Evolutionary conservation across 352 stramenopile species (phyloP).

Genomic region (Pythium coloratum): DNA sequence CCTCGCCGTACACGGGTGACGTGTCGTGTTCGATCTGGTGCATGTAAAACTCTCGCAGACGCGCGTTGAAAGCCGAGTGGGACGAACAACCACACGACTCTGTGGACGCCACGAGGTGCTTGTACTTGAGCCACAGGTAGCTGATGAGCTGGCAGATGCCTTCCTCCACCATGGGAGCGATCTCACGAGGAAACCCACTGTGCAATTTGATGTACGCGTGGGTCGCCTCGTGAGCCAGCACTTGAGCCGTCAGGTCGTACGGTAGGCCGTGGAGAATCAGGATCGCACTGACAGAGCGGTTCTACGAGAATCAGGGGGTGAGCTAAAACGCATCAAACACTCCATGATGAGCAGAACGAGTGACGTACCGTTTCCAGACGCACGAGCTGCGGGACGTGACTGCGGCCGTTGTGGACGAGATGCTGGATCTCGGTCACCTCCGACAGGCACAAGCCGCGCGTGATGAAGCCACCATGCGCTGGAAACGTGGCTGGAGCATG

Average conservation of each 20-base stretch:
- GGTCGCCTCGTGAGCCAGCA: constrained; percentile 74
- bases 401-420: constrained; percentile 42
- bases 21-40: constrained; percentile 60
- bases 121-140: constrained; percentile 76
- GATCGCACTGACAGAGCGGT: constrained; percentile 67
- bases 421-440: constrained; percentile 58
- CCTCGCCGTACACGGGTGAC: constrained; percentile 64
- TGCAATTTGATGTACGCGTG: constrained; percentile 77
- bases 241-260: constrained; percentile 70
- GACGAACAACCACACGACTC: constrained; percentile 25
- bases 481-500: constrained; percentile 36
- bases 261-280: constrained; percentile 70
- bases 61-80: constrained; percentile 31
- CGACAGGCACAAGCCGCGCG: constrained; percentile 51
- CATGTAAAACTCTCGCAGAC: constrained; percentile 66
- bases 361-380: constrained; percentile 49
- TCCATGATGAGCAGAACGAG: neutral
- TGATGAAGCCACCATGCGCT: constrained; percentile 31
- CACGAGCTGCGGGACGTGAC: constrained; percentile 39
- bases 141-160: constrained; percentile 78
- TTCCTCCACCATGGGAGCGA: constrained; percentile 51
- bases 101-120: constrained; percentile 48
- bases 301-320: constrained; percentile 29
- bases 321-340: neutral
- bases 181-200: constrained; percentile 48